Percentiles rank a stretch among this genome's conserved stretches.
Evolutionary conservation across 2,329 filamentous ascomycete species (phyloP).

Genomic region (Botrytis sinoallii): DNA sequence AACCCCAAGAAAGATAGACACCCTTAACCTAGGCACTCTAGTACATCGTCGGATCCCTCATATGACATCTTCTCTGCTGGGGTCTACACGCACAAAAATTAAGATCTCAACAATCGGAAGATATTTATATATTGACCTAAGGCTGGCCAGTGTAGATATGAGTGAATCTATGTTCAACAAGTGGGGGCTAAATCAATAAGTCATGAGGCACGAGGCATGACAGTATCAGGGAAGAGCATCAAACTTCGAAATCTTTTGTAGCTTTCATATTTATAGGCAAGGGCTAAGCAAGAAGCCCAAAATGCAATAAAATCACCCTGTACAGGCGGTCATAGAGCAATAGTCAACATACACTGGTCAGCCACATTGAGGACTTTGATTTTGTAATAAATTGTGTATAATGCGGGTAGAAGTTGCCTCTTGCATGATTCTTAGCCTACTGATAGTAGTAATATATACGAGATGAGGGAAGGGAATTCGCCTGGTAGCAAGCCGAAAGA

Average conservation of each 20-base stretch:
- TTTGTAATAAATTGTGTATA: neutral
- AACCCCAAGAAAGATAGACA: neutral
- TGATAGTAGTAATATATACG: too few relatives aligned
- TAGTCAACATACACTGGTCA: neutral
- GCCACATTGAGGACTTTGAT: neutral
- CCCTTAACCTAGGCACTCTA: neutral
- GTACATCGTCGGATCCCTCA: neutral
- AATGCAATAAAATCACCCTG: fast-evolving
- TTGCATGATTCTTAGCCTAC: fast-evolving
- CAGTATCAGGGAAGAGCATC: neutral
- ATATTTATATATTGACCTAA: neutral
- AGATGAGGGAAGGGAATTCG: neutral
- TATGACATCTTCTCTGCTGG: fast-evolving
- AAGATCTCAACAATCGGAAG: neutral
- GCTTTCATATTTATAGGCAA: neutral
- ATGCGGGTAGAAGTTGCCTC: fast-evolving
- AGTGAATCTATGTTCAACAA: neutral
- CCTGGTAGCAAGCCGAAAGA: neutral
- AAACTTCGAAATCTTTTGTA: fast-evolving
- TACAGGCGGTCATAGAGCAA: neutral
- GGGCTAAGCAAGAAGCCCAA: neutral
- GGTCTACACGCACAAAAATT: neutral
- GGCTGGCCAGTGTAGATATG: neutral
- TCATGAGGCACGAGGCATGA: neutral
- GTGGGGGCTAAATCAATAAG: neutral